These are phyloP conservation scores for Thymus quinquecostatus DNA, from an alignment of 257 asterid species.

Conservation along the genomic window DNA sequence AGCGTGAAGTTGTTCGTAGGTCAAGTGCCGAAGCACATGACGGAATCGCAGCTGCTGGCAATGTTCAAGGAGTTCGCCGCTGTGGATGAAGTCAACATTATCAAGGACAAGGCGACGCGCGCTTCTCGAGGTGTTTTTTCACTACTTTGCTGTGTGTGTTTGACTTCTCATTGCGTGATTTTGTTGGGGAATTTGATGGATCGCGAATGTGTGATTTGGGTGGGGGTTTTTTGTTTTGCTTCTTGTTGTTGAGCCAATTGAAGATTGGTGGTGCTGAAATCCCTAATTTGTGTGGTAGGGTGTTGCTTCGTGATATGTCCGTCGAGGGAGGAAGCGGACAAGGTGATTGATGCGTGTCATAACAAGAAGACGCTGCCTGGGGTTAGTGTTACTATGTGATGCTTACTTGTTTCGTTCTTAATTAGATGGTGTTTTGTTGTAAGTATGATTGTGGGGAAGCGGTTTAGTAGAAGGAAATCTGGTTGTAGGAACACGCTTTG, in stretches of 20 bases:
- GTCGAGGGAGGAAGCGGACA: slow-evolving; percentile 89
- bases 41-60: slow-evolving; percentile 70
- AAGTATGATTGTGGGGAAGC: slow-evolving; percentile 1
- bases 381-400: slow-evolving; percentile 42
- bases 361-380: slow-evolving; percentile 87
- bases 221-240: slow-evolving; percentile 11
- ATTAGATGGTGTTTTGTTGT: slow-evolving; percentile 22
- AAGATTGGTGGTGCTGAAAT: slow-evolving; percentile 36
- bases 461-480: not conserved
- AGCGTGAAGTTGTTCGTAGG: slow-evolving; percentile 92
- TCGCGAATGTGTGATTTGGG: slow-evolving; percentile 53
- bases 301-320: slow-evolving; percentile 89
- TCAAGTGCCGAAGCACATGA: slow-evolving; percentile 90
- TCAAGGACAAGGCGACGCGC: slow-evolving; percentile 83
- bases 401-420: slow-evolving; percentile 22
- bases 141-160: slow-evolving; percentile 15
- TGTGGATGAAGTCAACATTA: slow-evolving; percentile 89
- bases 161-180: slow-evolving; percentile 40
- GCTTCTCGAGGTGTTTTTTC: slow-evolving; percentile 76
- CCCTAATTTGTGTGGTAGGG: slow-evolving; percentile 60
- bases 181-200: slow-evolving; percentile 35
- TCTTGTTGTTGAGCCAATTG: not conserved
- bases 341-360: slow-evolving; percentile 77
- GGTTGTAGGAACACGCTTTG: slow-evolving; percentile 1
- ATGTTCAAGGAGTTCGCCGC: slow-evolving; percentile 72